Conservation (phyloP, 139 green algal species). For the Chlamydomonas asymmetrica region DNA sequence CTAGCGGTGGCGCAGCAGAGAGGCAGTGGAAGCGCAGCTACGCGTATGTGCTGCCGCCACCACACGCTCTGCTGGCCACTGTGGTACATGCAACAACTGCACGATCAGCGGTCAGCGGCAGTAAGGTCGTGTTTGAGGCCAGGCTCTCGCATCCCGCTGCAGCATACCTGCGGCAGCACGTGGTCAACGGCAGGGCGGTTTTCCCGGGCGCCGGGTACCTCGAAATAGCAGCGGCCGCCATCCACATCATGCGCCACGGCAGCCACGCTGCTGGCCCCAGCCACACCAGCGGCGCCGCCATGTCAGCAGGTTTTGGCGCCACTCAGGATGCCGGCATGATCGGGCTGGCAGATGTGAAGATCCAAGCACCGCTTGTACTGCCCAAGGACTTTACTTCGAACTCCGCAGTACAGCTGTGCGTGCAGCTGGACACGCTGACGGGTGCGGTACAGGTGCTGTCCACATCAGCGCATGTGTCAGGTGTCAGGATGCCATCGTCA, state of each 20-base stretch:
- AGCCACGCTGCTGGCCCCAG: not conserved
- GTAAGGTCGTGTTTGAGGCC: constrained; percentile 27
- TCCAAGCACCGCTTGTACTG: constrained; percentile 51
- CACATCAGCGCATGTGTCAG: too few relatives aligned
- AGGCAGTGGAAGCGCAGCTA: constrained; percentile 14
- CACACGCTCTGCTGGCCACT: constrained; percentile 54
- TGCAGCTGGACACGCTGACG: too few relatives aligned
- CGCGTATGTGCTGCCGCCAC: constrained; percentile 42
- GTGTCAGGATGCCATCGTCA: too few relatives aligned
- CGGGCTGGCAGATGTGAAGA: constrained; percentile 38
- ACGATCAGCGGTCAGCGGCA: not conserved
- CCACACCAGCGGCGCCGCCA: not conserved
- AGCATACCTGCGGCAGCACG: constrained; percentile 74
- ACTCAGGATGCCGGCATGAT: not conserved
- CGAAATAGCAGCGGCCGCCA: constrained; percentile 51
- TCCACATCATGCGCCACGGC: not conserved
- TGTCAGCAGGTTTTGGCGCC: not conserved
- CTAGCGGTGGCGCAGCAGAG: too few relatives aligned
- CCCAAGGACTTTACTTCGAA: too few relatives aligned
- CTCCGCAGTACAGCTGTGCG: too few relatives aligned
- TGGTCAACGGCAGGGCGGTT: constrained; percentile 49
- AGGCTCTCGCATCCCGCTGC: constrained; percentile 32
- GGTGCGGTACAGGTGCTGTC: too few relatives aligned
- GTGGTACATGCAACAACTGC: too few relatives aligned
- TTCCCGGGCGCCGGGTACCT: constrained; percentile 71